A percentile compares a stretch with the other conserved stretches of the same genome.
Evolutionary conservation across 352 stramenopile species (phyloP).

Genomic region (Globisporangium paroecandrum): DNA sequence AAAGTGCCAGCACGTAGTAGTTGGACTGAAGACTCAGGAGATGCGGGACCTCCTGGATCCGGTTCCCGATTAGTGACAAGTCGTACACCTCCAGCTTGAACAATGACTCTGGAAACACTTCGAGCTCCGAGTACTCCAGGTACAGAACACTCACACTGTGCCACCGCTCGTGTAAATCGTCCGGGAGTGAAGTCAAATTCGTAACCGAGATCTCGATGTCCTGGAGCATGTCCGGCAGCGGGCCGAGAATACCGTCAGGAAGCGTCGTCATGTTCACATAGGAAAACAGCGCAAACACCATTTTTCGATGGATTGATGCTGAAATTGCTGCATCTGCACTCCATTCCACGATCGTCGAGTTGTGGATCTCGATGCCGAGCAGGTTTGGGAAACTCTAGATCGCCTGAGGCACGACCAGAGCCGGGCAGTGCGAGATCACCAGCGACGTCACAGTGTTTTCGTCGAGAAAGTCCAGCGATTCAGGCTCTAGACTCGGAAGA

Average conservation of each 20-base stretch:
- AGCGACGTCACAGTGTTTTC: constrained; percentile 16
- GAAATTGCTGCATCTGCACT: constrained; percentile 19
- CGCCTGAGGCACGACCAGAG: constrained; percentile 13
- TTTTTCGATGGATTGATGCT: constrained; percentile 13
- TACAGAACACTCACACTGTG: constrained; percentile 21
- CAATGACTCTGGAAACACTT: constrained; percentile 7
- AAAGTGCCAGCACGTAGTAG: constrained; percentile 25
- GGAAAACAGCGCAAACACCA: constrained; percentile 24
- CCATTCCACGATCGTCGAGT: constrained; percentile 29
- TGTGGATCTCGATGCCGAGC: constrained; percentile 34
- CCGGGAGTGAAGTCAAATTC: constrained; percentile 21
- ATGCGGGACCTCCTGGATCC: constrained; percentile 5
- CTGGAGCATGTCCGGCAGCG: constrained; percentile 18
- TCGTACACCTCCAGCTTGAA: constrained; percentile 12
- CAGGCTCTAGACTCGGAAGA: background rate
- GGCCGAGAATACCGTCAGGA: constrained; percentile 17
- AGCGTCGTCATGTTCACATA: constrained; percentile 32
- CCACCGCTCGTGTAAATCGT: constrained; percentile 20
- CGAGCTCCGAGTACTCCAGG: constrained; percentile 20
- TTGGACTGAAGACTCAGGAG: constrained; percentile 3
- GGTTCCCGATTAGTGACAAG: constrained; percentile 18
- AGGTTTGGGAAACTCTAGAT: constrained; percentile 29
- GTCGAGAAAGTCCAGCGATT: constrained; percentile 19
- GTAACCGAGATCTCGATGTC: constrained; percentile 27
- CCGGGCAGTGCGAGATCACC: constrained; percentile 28